Percentiles rank a stretch among this genome's conserved stretches.
phyloP scores from a whole-genome alignment of 306 rosid genomes.

The Inga leiocalycina region DNA sequence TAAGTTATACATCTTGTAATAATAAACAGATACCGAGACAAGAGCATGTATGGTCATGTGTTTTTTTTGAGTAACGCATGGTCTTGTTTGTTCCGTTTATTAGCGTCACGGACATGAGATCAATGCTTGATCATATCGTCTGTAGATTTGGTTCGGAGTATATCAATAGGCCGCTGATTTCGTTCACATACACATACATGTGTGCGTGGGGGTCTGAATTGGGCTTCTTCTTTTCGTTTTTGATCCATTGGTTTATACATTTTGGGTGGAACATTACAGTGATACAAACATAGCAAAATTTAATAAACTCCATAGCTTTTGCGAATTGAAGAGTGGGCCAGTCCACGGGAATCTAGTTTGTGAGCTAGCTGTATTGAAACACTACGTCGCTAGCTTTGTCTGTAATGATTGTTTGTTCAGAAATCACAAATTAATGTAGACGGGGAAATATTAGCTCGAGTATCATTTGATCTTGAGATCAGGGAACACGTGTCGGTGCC shows the following conservation, averaged over 20 bases:
- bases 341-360: not conserved
- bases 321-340: not conserved
- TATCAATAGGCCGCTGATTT: not conserved
- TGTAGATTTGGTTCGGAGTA: not conserved
- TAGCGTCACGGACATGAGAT: not conserved
- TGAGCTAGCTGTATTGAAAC: not conserved
- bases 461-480: too few species aligned
- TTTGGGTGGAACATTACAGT: not conserved
- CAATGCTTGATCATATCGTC: not conserved
- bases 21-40: not conserved
- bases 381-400: not conserved
- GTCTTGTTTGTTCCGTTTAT: too few species aligned
- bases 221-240: not conserved
- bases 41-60: not conserved
- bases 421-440: not conserved
- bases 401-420: not conserved
- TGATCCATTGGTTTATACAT: not conserved
- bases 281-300: not conserved
- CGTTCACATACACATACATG: not conserved
- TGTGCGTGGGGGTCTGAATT: not conserved
- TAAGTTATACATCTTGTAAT: not conserved
- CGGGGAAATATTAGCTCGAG: not conserved
- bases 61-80: not conserved
- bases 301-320: not conserved
- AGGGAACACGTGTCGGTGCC: not conserved